Evolutionary conservation across 805 yeast species (phyloP).

Genomic region (Lachancea kluyveri): DNA sequence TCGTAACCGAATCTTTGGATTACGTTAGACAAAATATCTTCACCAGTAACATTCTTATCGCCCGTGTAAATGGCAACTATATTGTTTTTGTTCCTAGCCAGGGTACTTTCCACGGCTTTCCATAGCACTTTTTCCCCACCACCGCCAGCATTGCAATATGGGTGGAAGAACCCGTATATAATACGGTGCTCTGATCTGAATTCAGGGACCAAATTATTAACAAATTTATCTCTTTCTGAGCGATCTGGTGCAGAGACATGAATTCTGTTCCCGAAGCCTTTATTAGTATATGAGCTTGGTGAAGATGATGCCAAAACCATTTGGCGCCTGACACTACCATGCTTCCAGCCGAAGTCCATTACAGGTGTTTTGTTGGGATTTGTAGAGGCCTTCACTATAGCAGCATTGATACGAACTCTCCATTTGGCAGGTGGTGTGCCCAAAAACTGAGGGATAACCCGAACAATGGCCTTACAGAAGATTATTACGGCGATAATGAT

Average conservation of each 20-base stretch:
- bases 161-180: slow-evolving; percentile 87
- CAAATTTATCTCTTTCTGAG: slow-evolving; percentile 10
- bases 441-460: slow-evolving; percentile 11
- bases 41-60: slow-evolving; percentile 44
- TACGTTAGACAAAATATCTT: slow-evolving; percentile 46
- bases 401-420: slow-evolving; percentile 14
- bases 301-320: slow-evolving; percentile 29
- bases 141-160: slow-evolving; percentile 93
- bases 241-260: slow-evolving; percentile 8
- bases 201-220: slow-evolving; percentile 10
- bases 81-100: slow-evolving; percentile 41
- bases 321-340: slow-evolving; percentile 34
- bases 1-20: slow-evolving; percentile 49
- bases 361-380: slow-evolving; percentile 12
- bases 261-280: slow-evolving; percentile 3
- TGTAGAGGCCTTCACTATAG: slow-evolving; percentile 11
- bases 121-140: slow-evolving; percentile 97
- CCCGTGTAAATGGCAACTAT: slow-evolving; percentile 72
- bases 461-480: slow-evolving; percentile 1
- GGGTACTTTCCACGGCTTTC: slow-evolving; percentile 80
- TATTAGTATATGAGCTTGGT: slow-evolving; percentile 27
- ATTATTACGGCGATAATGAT: slow-evolving; percentile 1
- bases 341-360: slow-evolving; percentile 19
- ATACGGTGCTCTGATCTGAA: slow-evolving; percentile 16
- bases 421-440: slow-evolving; percentile 14